Evolutionary conservation across 768 basidiomycete genomes (phyloP).

Genomic region (Russula emetica): DNA sequence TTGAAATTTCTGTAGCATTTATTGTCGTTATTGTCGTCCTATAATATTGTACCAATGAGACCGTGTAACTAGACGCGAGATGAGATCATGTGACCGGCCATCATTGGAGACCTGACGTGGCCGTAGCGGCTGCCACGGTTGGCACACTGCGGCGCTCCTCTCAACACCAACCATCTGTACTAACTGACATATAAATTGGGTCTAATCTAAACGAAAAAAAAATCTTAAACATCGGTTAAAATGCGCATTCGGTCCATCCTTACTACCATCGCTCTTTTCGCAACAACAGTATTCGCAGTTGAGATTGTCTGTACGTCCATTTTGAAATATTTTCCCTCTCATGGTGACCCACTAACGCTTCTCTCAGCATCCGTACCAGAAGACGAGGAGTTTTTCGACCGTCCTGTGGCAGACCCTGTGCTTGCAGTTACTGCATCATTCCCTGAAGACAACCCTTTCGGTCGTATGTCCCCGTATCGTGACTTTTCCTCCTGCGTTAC

Average conservation of each 20-base stretch:
- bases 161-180: not conserved
- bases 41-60: not conserved
- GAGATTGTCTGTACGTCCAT: constrained; percentile 26
- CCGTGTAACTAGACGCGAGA: not conserved
- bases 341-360: not conserved
- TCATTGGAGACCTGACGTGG: constrained; percentile 1
- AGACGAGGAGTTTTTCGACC: constrained; percentile 30
- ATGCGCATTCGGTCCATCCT: constrained; percentile 26
- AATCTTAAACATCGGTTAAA: not conserved
- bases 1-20: not conserved
- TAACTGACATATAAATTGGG: not conserved
- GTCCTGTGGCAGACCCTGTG: constrained; percentile 45
- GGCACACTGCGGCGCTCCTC: no score
- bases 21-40: not conserved
- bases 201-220: not conserved
- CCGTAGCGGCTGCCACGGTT: no score
- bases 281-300: constrained; percentile 23
- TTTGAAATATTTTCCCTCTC: not conserved
- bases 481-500: constrained; percentile 1
- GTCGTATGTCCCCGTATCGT: constrained; percentile 50
- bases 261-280: constrained; percentile 20
- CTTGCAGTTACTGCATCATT: constrained; percentile 53
- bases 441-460: constrained; percentile 69
- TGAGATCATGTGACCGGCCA: constrained; percentile 18
- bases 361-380: constrained; percentile 6